phyloP scores from a whole-genome alignment of 768 basidiomycete genomes.

The Leccinum barrowsii region DNA sequence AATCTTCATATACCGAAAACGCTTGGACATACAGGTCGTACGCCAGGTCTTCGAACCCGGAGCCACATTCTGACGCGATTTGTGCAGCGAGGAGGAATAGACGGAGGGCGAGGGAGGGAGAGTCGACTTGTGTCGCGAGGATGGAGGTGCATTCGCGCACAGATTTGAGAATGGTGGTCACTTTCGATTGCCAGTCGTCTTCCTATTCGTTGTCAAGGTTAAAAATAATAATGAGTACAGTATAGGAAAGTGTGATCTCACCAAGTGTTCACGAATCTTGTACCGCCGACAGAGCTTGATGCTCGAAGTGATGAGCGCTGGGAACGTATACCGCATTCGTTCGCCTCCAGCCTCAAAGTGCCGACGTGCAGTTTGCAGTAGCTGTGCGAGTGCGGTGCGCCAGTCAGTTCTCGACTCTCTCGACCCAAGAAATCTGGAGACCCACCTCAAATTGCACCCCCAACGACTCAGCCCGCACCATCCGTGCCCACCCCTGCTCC shows the following conservation, averaged over 20 bases:
- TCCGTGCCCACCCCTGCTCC: slow-evolving; percentile 98
- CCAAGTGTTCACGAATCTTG: slow-evolving; percentile 69
- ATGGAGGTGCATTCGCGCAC: slow-evolving; percentile 90
- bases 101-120: slow-evolving; percentile 87
- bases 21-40: slow-evolving; percentile 99
- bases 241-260: slow-evolving; percentile 20
- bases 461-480: slow-evolving; percentile 89
- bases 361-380: slow-evolving; percentile 85
- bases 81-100: slow-evolving; percentile 95
- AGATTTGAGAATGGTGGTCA: slow-evolving; percentile 89
- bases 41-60: slow-evolving; percentile 91
- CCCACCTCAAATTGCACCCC: slow-evolving; percentile 91
- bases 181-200: slow-evolving; percentile 81
- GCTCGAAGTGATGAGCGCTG: slow-evolving; percentile 51
- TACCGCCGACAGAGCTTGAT: slow-evolving; percentile 93
- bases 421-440: neutral
- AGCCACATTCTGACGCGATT: slow-evolving; percentile 89
- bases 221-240: neutral
- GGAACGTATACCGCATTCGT: slow-evolving; percentile 82
- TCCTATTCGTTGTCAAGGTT: slow-evolving; percentile 44
- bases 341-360: slow-evolving; percentile 92
- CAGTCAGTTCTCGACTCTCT: neutral
- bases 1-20: slow-evolving; percentile 97
- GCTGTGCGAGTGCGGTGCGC: slow-evolving; percentile 38
- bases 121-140: slow-evolving; percentile 89